Conservation (phyloP, 768 basidiomycete genomes). For the Cyclocybe cylindracea region DNA sequence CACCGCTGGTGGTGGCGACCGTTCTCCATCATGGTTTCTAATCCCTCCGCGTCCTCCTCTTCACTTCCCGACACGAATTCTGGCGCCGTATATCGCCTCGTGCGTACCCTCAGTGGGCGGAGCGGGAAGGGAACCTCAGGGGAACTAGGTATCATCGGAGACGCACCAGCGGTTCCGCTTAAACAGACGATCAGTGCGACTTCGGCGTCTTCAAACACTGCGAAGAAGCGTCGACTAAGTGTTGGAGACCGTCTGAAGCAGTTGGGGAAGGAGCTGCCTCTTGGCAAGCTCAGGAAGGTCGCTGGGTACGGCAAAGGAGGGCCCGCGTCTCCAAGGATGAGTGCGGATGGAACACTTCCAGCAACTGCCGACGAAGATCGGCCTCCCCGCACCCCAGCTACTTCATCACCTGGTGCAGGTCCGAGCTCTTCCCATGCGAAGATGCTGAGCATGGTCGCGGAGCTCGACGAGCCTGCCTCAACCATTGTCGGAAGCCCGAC, state of each 20-base stretch:
- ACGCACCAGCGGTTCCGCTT: not conserved
- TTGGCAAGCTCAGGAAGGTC: conserved; percentile 11
- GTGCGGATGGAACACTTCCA: not conserved
- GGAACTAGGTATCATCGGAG: not conserved
- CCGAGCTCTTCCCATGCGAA: conserved; percentile 3
- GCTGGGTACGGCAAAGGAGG: not conserved
- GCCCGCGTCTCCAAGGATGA: conserved; percentile 1
- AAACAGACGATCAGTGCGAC: conserved; percentile 3
- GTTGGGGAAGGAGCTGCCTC: conserved; percentile 8
- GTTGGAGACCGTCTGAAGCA: conserved; percentile 15
- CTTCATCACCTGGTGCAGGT: no score
- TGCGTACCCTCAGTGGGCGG: conserved; percentile 12
- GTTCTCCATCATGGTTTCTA: no score
- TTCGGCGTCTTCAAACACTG: conserved; percentile 4
- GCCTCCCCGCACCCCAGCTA: not conserved
- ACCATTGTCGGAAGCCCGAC: not conserved
- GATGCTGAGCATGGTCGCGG: conserved; percentile 14
- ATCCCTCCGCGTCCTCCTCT: no score
- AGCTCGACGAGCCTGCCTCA: conserved; percentile 3
- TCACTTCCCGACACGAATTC: no score
- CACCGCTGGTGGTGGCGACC: no score
- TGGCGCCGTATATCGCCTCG: conserved; percentile 4
- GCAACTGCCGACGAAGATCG: not conserved
- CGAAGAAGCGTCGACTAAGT: conserved; percentile 1
- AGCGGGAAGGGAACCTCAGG: conserved; percentile 1